Conservation (phyloP, 495 filamentous ascomycete species). For the Trichoderma orchidacearum region DNA sequence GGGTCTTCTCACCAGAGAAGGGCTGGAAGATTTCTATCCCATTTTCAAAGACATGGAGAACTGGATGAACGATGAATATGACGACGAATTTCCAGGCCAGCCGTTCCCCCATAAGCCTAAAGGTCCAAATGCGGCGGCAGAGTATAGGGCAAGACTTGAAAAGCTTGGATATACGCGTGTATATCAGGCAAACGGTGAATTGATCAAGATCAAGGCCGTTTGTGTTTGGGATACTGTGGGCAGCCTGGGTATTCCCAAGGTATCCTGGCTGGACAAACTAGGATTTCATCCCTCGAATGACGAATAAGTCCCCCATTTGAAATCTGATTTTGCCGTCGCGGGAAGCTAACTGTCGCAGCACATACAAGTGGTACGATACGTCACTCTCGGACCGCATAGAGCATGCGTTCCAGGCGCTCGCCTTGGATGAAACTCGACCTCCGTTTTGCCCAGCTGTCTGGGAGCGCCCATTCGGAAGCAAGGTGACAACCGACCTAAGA, state of each 20-base stretch:
- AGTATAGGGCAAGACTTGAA: conserved; percentile 19
- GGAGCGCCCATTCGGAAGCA: conserved; percentile 25
- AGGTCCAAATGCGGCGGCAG: conserved; percentile 17
- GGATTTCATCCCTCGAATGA: conserved; percentile 33
- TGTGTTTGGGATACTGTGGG: conserved; percentile 51
- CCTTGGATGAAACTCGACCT: conserved; percentile 51
- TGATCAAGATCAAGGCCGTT: conserved; percentile 36
- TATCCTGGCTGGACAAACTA: conserved; percentile 18
- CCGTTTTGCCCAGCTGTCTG: conserved; percentile 55
- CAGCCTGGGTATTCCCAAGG: conserved; percentile 36
- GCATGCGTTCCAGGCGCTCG: conserved; percentile 63
- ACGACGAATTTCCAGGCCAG: conserved; percentile 38
- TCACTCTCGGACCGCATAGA: conserved; percentile 41
- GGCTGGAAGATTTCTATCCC: conserved; percentile 48
- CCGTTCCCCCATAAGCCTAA: conserved; percentile 47
- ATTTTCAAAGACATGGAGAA: conserved; percentile 53
- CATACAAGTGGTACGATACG: conserved; percentile 46
- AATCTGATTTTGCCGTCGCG: neutral
- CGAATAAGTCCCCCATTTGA: conserved; percentile 20
- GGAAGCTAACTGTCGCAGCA: conserved; percentile 5
- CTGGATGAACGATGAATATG: conserved; percentile 34
- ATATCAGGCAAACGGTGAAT: conserved; percentile 15
- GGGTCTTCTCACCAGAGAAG: conserved; percentile 49
- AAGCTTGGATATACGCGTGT: conserved; percentile 24
- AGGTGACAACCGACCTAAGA: conserved; percentile 37